Conservation (phyloP, 2,329 filamentous ascomycete species). For the Exophiala phaeomuriformis region DNA sequence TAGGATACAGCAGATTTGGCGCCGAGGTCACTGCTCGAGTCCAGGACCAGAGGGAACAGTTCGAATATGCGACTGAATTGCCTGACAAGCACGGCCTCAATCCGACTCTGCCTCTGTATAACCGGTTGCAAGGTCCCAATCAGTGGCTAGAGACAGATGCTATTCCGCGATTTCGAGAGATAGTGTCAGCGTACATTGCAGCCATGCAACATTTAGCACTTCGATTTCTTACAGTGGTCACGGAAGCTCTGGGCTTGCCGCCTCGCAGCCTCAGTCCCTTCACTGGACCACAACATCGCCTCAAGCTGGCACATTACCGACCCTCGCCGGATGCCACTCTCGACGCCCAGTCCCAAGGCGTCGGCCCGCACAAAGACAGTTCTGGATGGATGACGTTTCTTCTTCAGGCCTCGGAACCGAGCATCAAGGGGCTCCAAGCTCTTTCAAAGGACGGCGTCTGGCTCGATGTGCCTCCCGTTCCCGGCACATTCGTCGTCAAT, state of each 20-base stretch:
- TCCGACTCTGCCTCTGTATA: slow-evolving; percentile 35
- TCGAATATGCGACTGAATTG: slow-evolving; percentile 51
- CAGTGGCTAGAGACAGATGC: slow-evolving; percentile 36
- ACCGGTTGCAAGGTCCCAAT: slow-evolving; percentile 44
- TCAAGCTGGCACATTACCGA: slow-evolving; percentile 36
- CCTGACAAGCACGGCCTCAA: slow-evolving; percentile 2
- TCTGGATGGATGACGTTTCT: slow-evolving; percentile 53
- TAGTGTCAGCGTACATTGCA: slow-evolving; percentile 45
- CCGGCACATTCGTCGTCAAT: slow-evolving; percentile 42
- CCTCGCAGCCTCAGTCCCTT: slow-evolving; percentile 46
- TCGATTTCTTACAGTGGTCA: slow-evolving; percentile 51
- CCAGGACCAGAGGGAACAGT: slow-evolving; percentile 50
- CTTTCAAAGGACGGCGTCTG: slow-evolving; percentile 41
- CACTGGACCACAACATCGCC: slow-evolving; percentile 50
- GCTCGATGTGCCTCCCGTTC: slow-evolving; percentile 40
- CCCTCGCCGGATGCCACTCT: slow-evolving; percentile 29
- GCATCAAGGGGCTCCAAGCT: slow-evolving; percentile 42
- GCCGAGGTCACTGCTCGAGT: slow-evolving; percentile 50
- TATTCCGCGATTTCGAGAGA: slow-evolving; percentile 30
- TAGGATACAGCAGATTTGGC: slow-evolving; percentile 52
- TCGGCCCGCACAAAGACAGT: slow-evolving; percentile 45
- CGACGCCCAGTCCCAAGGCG: slow-evolving; percentile 45
- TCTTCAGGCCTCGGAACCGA: slow-evolving; percentile 50
- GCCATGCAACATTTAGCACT: slow-evolving; percentile 47
- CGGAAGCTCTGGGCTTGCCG: slow-evolving; percentile 48